phyloP scores from a whole-genome alignment of 306 rosid genomes.

The Vicia faba region DNA sequence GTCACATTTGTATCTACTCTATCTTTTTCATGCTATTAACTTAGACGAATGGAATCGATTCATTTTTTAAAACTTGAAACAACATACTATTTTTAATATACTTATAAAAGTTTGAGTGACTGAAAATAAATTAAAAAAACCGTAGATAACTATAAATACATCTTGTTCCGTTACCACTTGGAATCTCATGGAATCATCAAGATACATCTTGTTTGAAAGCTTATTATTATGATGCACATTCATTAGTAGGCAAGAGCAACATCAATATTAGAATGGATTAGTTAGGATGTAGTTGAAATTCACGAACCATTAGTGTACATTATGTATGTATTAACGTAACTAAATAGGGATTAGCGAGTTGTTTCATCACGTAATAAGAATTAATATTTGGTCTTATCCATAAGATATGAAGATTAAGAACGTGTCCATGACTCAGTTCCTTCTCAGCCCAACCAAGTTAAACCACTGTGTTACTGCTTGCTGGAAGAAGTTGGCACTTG shows the following conservation, averaged over 20 bases:
- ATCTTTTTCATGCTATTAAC: too few relatives aligned
- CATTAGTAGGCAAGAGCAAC: slow-evolving; percentile 20
- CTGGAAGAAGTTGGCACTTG: too few relatives aligned
- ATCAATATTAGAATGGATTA: slow-evolving; percentile 24
- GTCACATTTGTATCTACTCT: too few relatives aligned
- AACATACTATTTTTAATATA: too few relatives aligned
- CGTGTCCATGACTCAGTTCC: slow-evolving; percentile 8
- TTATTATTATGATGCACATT: neutral
- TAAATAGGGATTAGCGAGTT: slow-evolving; percentile 25
- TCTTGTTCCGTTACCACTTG: neutral
- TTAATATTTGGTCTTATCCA: slow-evolving; percentile 32
- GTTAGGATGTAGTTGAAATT: slow-evolving; percentile 1
- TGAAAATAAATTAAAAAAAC: too few relatives aligned
- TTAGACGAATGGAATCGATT: too few relatives aligned
- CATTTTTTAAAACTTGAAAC: too few relatives aligned
- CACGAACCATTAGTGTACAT: slow-evolving; percentile 1
- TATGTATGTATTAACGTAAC: slow-evolving; percentile 8
- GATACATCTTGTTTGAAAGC: neutral
- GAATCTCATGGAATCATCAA: slow-evolving; percentile 3
- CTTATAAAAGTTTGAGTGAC: too few relatives aligned
- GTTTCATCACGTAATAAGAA: slow-evolving; percentile 37
- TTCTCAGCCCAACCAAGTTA: neutral
- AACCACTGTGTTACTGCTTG: neutral
- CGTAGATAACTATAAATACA: neutral
- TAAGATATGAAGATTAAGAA: slow-evolving; percentile 1